phyloP scores from a whole-genome alignment of 371 early-diverging fungal species.

The Mucor plumbeus region DNA sequence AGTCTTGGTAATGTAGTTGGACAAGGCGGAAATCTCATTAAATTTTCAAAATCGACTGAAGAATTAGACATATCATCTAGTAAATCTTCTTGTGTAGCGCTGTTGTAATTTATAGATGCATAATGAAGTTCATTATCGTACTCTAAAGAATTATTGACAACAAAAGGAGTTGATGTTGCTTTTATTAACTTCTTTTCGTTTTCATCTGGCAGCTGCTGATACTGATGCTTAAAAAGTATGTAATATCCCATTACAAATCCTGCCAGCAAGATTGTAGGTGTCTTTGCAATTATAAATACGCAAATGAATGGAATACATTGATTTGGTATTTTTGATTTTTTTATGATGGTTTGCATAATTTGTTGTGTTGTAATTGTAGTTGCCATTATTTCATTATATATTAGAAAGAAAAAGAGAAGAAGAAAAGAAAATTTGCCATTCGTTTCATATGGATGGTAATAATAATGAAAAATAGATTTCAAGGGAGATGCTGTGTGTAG shows the following conservation, averaged over 20 bases:
- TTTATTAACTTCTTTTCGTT: not conserved
- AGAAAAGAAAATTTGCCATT: not conserved
- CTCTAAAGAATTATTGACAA: not conserved
- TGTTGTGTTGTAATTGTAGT: not conserved
- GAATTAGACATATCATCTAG: constrained; percentile 10
- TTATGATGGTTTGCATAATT: constrained; percentile 1
- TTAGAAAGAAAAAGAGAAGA: not conserved
- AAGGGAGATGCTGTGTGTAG: not conserved
- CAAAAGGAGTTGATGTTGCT: not conserved
- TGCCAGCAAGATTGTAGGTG: constrained; percentile 19
- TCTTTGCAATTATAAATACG: constrained; percentile 19
- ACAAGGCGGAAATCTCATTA: constrained; percentile 22
- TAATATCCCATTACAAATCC: constrained; percentile 15
- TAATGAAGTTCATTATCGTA: constrained; percentile 1
- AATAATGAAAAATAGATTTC: not conserved
- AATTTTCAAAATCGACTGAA: constrained; percentile 20
- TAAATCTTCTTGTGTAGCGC: constrained; percentile 1
- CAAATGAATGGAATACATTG: constrained; percentile 12
- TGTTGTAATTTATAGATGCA: not conserved
- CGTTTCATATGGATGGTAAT: no score
- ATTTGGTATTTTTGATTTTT: constrained; percentile 9
- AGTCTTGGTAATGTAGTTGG: constrained; percentile 27
- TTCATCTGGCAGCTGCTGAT: not conserved
- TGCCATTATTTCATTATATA: not conserved
- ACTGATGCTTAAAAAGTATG: not conserved